Evolutionary conservation across 345 rosid species (phyloP).

Genomic region (Syzygium aromaticum): DNA sequence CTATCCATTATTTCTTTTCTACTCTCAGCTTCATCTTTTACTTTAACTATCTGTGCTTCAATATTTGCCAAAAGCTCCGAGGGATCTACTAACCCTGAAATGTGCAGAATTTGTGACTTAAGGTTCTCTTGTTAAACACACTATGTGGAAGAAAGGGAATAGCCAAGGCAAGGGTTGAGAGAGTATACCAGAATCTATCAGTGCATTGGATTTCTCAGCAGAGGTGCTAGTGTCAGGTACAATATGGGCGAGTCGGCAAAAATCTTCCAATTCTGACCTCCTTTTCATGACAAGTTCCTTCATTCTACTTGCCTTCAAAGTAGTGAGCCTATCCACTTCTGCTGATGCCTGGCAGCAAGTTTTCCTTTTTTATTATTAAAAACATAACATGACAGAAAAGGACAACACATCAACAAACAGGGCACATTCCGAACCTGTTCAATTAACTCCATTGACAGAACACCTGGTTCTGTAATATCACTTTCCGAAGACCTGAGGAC

Average conservation of each 20-base stretch:
- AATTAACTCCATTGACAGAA: constrained; percentile 61
- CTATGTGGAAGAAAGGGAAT: not conserved
- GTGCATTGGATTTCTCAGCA: constrained; percentile 81
- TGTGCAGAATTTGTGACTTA: not conserved
- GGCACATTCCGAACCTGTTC: constrained; percentile 44
- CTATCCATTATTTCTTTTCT: constrained; percentile 94
- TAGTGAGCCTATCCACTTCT: constrained; percentile 74
- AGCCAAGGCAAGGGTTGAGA: not conserved
- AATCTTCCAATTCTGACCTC: constrained; percentile 72
- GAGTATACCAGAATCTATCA: constrained; percentile 80
- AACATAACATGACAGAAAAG: not conserved
- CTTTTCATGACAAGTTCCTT: constrained; percentile 93
- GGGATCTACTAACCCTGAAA: constrained; percentile 83
- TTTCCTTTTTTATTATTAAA: not conserved
- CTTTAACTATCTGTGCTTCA: constrained; percentile 67
- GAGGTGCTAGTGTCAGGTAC: constrained; percentile 81
- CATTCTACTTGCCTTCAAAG: constrained; percentile 86
- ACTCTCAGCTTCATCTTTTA: constrained; percentile 71
- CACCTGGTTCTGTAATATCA: constrained; percentile 51
- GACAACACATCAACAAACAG: not conserved
- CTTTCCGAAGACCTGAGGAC: constrained; percentile 56
- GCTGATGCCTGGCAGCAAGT: constrained; percentile 48
- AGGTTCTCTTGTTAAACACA: not conserved
- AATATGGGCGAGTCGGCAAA: constrained; percentile 69
- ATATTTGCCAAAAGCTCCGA: constrained; percentile 78